Evolutionary conservation across 352 stramenopile genomes (phyloP), one percentile per base, ranked within the genome.

Genomic region (Pseudoperonospora humuli): DNA sequence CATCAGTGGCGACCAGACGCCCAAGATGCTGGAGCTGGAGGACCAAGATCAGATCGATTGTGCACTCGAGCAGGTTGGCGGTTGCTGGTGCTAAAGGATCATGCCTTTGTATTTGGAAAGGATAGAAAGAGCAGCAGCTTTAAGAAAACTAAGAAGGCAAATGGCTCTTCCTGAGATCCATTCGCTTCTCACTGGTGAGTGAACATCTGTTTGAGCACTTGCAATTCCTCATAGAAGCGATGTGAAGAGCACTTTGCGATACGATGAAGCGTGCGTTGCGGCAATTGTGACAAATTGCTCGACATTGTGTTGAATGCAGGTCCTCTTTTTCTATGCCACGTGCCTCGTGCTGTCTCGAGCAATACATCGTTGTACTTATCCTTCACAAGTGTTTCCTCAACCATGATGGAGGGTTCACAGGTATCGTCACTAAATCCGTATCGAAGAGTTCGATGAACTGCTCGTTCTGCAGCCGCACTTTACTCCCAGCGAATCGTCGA

Each of bases 1-100:
- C 40, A 96, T 99, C 57, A 83, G 84, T 48, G 64, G 69, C n/a
- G 84, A 97, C 67, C 63, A 92, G 45, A 99, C 96, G 17, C 95
- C 96, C 7, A 97, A 97, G 72, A 95, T 90, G 80, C 66, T 99
- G 26, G 95, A 98, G 49, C 75, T 99, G 36, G 93, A 98, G 57
- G 95, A 98, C 64, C 93, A 98, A 68, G 95, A 98, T 70, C 91
- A 98, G 66, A 98, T 98, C 59, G 93, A 98, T 71, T 97, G 90
- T 52, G 87, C 96, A 58, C 75, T 98, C 5, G 82, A 95, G 57
- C 84, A 95, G 57, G 77, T 88, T 24, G 84, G 84, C 32, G 84
- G 84, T 26, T 69, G 55, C 41, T 18, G 51, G 32, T 55, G 35
- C 41, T 87, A 71, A 70, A 8, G 8, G 42, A 13, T 46, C 17